Evolutionary conservation across 2,329 filamentous ascomycete genomes (phyloP), one percentile per base, ranked within the genome.

Genomic region (Fusarium pseudoanthophilum): DNA sequence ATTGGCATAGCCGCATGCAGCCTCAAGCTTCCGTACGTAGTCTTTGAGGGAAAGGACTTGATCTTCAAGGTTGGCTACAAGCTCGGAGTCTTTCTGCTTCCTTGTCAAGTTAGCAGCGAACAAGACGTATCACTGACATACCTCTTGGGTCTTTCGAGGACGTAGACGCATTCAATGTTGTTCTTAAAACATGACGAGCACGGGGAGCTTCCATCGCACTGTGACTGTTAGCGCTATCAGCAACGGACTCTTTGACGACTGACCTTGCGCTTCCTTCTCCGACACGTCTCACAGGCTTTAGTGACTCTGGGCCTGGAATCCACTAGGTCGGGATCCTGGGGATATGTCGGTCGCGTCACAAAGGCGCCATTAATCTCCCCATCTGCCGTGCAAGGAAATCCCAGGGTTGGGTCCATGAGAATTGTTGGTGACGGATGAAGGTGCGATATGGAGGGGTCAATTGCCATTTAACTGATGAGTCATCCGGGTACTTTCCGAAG

Each of bases 41-140:
- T 61, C 59, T 55, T 61, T 61, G 9, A 61, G 59, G 4, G 39
- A 16, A 21, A 61, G 39, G 15, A 61, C 30, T 15, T 61, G 49
- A 11, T 61, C 30, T 26, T 61, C 30, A 9, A 61, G 39, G 20
- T n/a, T 40, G 1, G 59, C 39, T 18, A 61, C 59, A 24, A 32
- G 14, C 16, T 45, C 59, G 1, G 49, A 45, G 11, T 61, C 49
- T 37, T 36, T 7, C 5, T 61, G 52, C 3, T 56, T 61, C 20
- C 59, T 43, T 57, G 42, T 24, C 10, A 10, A 30, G 24, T 58
- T 16, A 58, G 55, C 18, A 7, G 46, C 15, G 28, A 26, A 11
- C 46, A 32, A 8, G n/a, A 9, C n/a, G 3, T 16, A 26, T 32
- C 39, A 32, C 13, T 13, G 18, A 0, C 30, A 18, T 45, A 57